Base-by-base conservation (phyloP, 1,139 yeast species). In the Magnusiomyces fungicola region DNA sequence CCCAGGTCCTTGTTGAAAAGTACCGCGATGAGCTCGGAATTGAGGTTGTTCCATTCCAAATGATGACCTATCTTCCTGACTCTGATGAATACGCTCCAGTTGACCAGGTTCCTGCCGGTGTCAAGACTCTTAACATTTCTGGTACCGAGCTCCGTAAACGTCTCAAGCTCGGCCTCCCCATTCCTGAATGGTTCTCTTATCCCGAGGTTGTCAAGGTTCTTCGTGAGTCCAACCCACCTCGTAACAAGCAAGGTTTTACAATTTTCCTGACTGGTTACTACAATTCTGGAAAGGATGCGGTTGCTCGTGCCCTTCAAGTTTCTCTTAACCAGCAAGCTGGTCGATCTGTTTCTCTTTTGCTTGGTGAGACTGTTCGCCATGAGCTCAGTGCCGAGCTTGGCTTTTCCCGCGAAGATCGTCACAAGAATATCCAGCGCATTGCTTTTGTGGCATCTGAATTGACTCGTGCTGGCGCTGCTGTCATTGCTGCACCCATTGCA, bases 141-240 rank as follows among this genome's bases (percentile, higher is more conserved):
- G 97, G 97, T 62, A 90, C 97, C 27, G 96, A 90, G 70, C 79
- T 90, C 63, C 81, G 97, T 72, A 83, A 83, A 69, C 79, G 92
- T 60, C 78, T 90, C 65, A 83, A 81, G 71, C 84, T 83, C 53
- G 97, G 97, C 52, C 76, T 83, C 44, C 83, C 82, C 53, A 90
- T 90, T 58, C 97, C 97, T 54, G 94, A 80, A 62, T 90, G 97
- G 97, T 90, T 90, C 71, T 87, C 96, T 2, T 90, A 90, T 70
- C 97, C 97, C 4, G 97, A 90, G 69, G 97, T 90, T 46, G 97
- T 90, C 53, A 77, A 79, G 66, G 90, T 90, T 54, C 77, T 90
- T 62, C 83, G 97, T 66, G 94, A 88, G 60, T 81, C 94, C 43
- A 90, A 90, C 68, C 97, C 97, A 53, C 96, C 97, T 55, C 82